Conservation (phyloP, 75 land plant genomes). For the Selaginella tamariscina region DNA sequence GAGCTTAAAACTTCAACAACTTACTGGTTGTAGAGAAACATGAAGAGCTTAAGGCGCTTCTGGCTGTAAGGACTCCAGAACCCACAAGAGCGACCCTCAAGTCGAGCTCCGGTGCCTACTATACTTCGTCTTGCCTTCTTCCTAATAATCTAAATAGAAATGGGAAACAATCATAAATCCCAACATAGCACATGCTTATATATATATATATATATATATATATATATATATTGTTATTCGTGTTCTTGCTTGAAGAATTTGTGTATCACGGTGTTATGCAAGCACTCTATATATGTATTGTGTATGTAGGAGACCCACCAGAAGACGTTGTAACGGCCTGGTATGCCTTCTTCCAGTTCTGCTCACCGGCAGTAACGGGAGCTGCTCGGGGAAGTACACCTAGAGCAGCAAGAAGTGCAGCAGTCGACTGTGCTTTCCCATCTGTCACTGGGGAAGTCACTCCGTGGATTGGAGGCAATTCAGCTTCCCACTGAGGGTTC, state of each 20-base stretch:
- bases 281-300: no score
- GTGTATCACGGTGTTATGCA: no score
- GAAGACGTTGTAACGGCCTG: neutral
- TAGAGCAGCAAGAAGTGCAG: neutral
- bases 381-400: neutral
- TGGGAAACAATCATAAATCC: neutral
- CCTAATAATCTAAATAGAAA: neutral
- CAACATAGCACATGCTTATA: neutral
- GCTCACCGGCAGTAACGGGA: neutral
- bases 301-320: conserved; percentile 11
- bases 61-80: conserved; percentile 1
- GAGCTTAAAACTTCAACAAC: no score
- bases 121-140: neutral
- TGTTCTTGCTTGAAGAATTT: no score
- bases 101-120: neutral
- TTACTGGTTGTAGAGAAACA: neutral
- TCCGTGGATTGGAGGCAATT: conserved; percentile 14
- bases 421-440: neutral
- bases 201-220: no score
- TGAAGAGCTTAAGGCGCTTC: neutral
- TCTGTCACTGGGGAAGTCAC: neutral
- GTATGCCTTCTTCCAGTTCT: conserved; percentile 15
- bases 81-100: neutral
- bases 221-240: no score
- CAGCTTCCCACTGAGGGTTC: conserved; percentile 15